Conservation (phyloP, 192 early-diverging fungal species). For the Lunasporangiospora selenospora region DNA sequence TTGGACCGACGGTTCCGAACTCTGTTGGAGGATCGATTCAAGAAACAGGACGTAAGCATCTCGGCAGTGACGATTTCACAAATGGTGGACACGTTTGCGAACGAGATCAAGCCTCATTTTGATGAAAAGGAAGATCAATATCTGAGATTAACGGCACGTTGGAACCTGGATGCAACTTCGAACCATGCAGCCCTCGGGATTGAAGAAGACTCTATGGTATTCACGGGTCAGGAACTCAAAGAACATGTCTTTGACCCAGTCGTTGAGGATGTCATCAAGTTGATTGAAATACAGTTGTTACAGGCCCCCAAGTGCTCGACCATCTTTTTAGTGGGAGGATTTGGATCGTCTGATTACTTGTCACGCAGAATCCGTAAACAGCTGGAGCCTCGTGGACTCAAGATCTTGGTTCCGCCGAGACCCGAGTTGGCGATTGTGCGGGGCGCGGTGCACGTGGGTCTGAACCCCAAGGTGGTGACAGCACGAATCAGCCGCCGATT, state of each 20-base stretch:
- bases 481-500: conserved; percentile 50
- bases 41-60: too few relatives aligned
- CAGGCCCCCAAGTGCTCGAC: conserved; percentile 28
- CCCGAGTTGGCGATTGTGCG: conserved; percentile 50
- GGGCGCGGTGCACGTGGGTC: conserved; percentile 51
- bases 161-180: conserved; percentile 1
- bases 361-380: conserved; percentile 36
- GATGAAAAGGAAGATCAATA: conserved; percentile 16
- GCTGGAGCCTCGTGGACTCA: conserved; percentile 29
- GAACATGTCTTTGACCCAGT: conserved; percentile 36
- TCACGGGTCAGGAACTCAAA: conserved; percentile 16
- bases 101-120: conserved; percentile 23
- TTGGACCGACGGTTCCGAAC: too few relatives aligned
- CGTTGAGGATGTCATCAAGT: conserved; percentile 38
- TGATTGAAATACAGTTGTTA: conserved; percentile 50
- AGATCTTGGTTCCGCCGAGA: conserved; percentile 49
- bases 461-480: conserved; percentile 50
- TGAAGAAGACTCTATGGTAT: conserved; percentile 12
- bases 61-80: too few relatives aligned
- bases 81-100: conserved; percentile 14
- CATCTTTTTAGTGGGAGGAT: conserved; percentile 49
- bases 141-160: not conserved
- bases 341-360: conserved; percentile 51
- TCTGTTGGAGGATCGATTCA: too few relatives aligned
- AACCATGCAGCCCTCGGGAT: conserved; percentile 10